Percentiles rank a stretch among this genome's conserved stretches.
phyloP scores from a whole-genome alignment of 2,329 filamentous ascomycete genomes.

The Trichoderma harzianum region DNA sequence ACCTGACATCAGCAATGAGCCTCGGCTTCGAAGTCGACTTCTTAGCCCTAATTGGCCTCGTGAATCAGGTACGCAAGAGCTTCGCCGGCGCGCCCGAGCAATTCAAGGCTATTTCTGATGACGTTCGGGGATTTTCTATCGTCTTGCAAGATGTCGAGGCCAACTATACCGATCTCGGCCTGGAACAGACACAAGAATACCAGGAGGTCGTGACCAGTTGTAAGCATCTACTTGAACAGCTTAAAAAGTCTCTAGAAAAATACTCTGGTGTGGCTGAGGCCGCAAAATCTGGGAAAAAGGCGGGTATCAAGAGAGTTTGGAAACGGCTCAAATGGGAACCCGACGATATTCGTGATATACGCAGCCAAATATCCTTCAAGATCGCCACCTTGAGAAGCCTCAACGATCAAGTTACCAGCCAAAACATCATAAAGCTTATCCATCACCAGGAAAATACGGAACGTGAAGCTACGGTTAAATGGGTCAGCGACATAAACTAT shows the following conservation, averaged over 20 bases:
- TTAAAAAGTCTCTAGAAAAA: not conserved
- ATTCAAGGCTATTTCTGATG: not conserved
- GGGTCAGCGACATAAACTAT: not conserved
- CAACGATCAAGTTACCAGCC: not conserved
- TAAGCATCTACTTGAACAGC: not conserved
- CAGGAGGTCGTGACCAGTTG: not conserved
- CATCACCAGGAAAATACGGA: not conserved
- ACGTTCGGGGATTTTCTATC: not conserved
- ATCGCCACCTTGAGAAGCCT: not conserved
- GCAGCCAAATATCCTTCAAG: not conserved
- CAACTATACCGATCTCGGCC: not conserved
- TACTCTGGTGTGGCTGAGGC: accelerated
- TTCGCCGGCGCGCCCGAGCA: not conserved
- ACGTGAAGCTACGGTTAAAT: not conserved
- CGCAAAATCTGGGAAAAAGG: not conserved
- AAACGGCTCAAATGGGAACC: not conserved
- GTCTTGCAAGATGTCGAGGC: not conserved
- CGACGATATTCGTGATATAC: not conserved
- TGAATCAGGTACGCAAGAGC: not conserved
- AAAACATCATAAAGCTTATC: not conserved
- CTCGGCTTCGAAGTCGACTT: not conserved
- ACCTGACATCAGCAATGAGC: not conserved
- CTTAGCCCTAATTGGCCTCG: not conserved
- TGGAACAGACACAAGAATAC: not conserved
- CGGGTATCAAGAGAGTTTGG: not conserved